Evolutionary conservation across 2,329 filamentous ascomycete species (phyloP).

Genomic region (Berkeleyomyces basicola): DNA sequence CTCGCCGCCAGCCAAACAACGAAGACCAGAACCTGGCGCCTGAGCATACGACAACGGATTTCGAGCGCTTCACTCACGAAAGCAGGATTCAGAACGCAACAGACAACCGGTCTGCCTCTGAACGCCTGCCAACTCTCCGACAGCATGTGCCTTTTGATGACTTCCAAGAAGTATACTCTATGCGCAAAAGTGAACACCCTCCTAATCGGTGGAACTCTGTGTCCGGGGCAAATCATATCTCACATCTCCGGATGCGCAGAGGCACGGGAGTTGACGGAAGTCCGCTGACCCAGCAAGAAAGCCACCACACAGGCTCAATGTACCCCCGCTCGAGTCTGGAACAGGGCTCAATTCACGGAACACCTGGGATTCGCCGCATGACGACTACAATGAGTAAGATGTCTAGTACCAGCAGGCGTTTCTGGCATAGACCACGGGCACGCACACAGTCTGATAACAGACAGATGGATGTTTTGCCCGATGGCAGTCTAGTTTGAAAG

Average conservation of each 20-base stretch:
- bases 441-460: constrained; percentile 11
- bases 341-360: constrained; percentile 4
- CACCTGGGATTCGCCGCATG: constrained; percentile 10
- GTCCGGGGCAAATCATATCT: background rate
- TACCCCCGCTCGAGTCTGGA: constrained; percentile 7
- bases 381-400: constrained; percentile 13
- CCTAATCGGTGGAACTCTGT: constrained; percentile 11
- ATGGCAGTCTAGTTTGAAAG: constrained; percentile 11
- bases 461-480: constrained; percentile 8
- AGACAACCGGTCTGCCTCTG: constrained; percentile 8
- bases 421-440: constrained; percentile 10
- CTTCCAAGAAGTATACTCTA: constrained; percentile 27
- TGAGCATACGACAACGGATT: background rate
- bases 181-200: constrained; percentile 6
- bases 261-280: constrained; percentile 4
- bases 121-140: constrained; percentile 12
- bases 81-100: background rate
- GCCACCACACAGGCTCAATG: constrained; percentile 10
- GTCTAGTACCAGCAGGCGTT: constrained; percentile 10
- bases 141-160: constrained; percentile 20
- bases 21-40: background rate
- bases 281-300: constrained; percentile 10
- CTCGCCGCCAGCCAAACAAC: background rate
- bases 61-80: constrained; percentile 1
- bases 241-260: constrained; percentile 8